Evolutionary conservation across 331 rosid species (phyloP).

Genomic region (Arachis monticola): DNA sequence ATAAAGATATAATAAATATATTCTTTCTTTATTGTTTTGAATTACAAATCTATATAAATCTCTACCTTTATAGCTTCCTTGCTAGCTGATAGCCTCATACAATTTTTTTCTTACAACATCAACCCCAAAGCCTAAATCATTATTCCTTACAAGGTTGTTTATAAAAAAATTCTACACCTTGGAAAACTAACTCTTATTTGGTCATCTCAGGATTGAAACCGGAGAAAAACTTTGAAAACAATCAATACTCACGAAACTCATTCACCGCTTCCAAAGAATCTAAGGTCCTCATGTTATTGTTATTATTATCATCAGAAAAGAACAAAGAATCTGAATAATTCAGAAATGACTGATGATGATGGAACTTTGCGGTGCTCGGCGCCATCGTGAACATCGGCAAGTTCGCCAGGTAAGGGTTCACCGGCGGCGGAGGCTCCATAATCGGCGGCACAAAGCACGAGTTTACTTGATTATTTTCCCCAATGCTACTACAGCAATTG

Average conservation of each 20-base stretch:
- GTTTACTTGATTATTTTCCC: constrained; percentile 50
- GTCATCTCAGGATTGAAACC: constrained; percentile 16
- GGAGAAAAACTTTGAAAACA: background rate
- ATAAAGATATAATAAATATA: background rate
- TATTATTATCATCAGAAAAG: constrained; percentile 28
- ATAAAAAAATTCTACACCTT: background rate
- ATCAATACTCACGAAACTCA: constrained; percentile 46
- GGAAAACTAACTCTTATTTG: constrained; percentile 56
- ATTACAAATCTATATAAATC: constrained; percentile 17
- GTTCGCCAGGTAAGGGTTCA: constrained; percentile 55
- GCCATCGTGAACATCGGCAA: constrained; percentile 39
- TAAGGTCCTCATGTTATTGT: constrained; percentile 38
- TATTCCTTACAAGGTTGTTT: too few relatives aligned
- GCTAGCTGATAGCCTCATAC: background rate
- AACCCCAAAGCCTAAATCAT: too few relatives aligned
- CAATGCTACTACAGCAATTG: constrained; percentile 43
- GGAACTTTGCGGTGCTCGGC: constrained; percentile 49
- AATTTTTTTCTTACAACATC: too few relatives aligned
- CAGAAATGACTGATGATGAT: constrained; percentile 47
- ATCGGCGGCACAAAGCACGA: constrained; percentile 53
- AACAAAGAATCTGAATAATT: constrained; percentile 54
- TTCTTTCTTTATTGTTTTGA: constrained; percentile 36
- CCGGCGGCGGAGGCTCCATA: constrained; percentile 35
- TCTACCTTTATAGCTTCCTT: too few relatives aligned
- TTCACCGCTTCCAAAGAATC: constrained; percentile 30